Conservation (phyloP, 2,329 filamentous ascomycete genomes). For the Rhynchosporium secalis region DNA sequence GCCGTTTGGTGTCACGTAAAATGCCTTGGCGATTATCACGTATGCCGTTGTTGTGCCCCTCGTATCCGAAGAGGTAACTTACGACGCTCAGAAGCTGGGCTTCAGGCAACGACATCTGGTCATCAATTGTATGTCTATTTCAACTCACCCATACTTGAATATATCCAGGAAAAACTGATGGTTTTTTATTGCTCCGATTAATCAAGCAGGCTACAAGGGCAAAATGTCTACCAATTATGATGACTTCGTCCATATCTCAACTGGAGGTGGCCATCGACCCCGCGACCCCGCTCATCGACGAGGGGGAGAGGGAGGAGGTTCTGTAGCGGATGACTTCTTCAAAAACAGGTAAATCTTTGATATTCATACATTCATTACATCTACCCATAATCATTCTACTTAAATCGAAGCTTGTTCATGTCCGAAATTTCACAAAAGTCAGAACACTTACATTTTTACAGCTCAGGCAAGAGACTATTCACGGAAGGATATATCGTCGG, state of each 20-base stretch:
- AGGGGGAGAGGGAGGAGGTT: not conserved
- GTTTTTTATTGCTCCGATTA: slow-evolving; percentile 1
- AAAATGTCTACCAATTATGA: slow-evolving; percentile 27
- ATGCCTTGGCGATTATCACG: slow-evolving; percentile 10
- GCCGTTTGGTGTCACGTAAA: slow-evolving; percentile 3
- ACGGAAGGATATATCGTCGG: slow-evolving; percentile 31
- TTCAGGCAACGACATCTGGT: slow-evolving; percentile 26
- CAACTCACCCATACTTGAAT: not conserved
- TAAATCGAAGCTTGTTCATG: not conserved
- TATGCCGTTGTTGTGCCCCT: slow-evolving; percentile 12
- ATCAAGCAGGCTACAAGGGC: not conserved
- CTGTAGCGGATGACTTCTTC: slow-evolving; percentile 27
- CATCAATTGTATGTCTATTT: not conserved
- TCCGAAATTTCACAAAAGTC: not conserved
- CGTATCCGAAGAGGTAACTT: slow-evolving; percentile 3
- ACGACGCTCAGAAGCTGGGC: slow-evolving; percentile 15
- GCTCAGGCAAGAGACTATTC: slow-evolving; percentile 25
- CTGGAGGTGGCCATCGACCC: slow-evolving; percentile 6
- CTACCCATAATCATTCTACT: not conserved
- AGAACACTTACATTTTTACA: not conserved
- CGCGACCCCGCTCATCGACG: slow-evolving; percentile 6
- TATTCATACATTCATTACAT: not conserved
- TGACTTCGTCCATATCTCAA: slow-evolving; percentile 31
- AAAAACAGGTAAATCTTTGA: slow-evolving; percentile 20
- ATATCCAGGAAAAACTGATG: not conserved